Conservation (phyloP, 2,329 filamentous ascomycete genomes). For the Emmonsiellopsis sp. region DNA sequence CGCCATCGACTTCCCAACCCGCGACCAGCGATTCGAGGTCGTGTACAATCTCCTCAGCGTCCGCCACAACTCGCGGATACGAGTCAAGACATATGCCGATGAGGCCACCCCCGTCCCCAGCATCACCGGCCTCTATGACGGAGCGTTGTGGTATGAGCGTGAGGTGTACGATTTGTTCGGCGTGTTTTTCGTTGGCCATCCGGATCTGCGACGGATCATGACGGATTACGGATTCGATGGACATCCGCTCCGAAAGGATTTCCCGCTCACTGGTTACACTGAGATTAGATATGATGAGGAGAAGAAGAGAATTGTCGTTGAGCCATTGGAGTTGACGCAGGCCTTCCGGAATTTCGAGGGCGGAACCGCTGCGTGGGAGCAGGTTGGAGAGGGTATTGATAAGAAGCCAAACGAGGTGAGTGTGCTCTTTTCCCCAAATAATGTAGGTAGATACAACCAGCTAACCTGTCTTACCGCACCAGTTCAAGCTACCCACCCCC, state of each 20-base stretch:
- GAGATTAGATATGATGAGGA: slow-evolving; percentile 98
- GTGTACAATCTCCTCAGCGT: slow-evolving; percentile 97
- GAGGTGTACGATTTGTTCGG: slow-evolving; percentile 97
- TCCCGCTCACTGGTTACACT: slow-evolving; percentile 94
- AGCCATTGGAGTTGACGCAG: slow-evolving; percentile 94
- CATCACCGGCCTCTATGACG: slow-evolving; percentile 76
- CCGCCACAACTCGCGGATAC: slow-evolving; percentile 90
- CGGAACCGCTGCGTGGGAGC: slow-evolving; percentile 63
- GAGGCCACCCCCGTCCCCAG: slow-evolving; percentile 90
- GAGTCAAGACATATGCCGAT: slow-evolving; percentile 97
- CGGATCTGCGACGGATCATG: slow-evolving; percentile 94
- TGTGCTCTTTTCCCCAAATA: slow-evolving; percentile 18
- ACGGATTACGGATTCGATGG: slow-evolving; percentile 99
- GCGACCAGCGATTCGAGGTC: slow-evolving; percentile 91
- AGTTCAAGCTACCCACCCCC: slow-evolving; percentile 89
- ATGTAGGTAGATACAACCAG: neutral
- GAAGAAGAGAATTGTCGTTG: slow-evolving; percentile 98
- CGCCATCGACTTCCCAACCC: slow-evolving; percentile 88
- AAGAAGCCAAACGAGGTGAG: slow-evolving; percentile 61
- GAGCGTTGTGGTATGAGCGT: slow-evolving; percentile 97
- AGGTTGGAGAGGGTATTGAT: slow-evolving; percentile 62
- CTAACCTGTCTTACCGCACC: slow-evolving; percentile 10
- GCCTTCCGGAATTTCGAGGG: slow-evolving; percentile 98
- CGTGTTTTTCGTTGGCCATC: slow-evolving; percentile 92
- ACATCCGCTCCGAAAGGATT: slow-evolving; percentile 94